These are phyloP conservation scores for Fusarium miscanthi DNA, from an alignment of 2,329 filamentous ascomycete genomes.

Conservation along the genomic window DNA sequence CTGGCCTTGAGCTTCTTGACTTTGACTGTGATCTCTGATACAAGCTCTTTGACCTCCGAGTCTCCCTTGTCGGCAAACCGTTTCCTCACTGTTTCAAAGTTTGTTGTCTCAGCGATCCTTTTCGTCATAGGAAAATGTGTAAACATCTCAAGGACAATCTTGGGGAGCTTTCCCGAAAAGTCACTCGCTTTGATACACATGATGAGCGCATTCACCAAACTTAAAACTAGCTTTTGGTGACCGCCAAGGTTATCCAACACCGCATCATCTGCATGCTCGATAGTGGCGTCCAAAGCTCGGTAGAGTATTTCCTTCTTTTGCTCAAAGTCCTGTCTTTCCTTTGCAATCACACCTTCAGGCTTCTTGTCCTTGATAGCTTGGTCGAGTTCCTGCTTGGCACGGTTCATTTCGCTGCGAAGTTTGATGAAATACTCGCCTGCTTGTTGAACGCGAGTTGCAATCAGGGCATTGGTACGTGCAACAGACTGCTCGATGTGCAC, in stretches of 20 bases:
- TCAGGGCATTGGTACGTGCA: constrained; percentile 52
- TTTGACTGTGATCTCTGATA: constrained; percentile 66
- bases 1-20: constrained; percentile 55
- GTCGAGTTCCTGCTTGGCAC: constrained; percentile 58
- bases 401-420: constrained; percentile 60
- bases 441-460: constrained; percentile 61
- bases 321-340: constrained; percentile 55
- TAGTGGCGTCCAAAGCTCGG: constrained; percentile 63
- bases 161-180: constrained; percentile 64
- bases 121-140: constrained; percentile 71
- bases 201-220: constrained; percentile 65
- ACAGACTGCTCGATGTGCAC: constrained; percentile 59
- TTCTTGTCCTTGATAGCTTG: constrained; percentile 57
- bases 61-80: constrained; percentile 74
- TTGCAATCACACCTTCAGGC: constrained; percentile 50
- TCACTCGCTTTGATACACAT: constrained; percentile 64
- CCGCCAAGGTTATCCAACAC: constrained; percentile 69
- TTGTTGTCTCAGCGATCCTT: constrained; percentile 71
- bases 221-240: constrained; percentile 67
- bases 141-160: constrained; percentile 69
- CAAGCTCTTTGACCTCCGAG: constrained; percentile 69
- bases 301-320: constrained; percentile 61
- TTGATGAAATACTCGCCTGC: constrained; percentile 63
- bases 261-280: constrained; percentile 64
- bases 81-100: constrained; percentile 73